Evolutionary conservation across 176 grass and related monocot genomes (phyloP), one percentile per base, ranked within the genome.

Genomic region (Lolium perenne): DNA sequence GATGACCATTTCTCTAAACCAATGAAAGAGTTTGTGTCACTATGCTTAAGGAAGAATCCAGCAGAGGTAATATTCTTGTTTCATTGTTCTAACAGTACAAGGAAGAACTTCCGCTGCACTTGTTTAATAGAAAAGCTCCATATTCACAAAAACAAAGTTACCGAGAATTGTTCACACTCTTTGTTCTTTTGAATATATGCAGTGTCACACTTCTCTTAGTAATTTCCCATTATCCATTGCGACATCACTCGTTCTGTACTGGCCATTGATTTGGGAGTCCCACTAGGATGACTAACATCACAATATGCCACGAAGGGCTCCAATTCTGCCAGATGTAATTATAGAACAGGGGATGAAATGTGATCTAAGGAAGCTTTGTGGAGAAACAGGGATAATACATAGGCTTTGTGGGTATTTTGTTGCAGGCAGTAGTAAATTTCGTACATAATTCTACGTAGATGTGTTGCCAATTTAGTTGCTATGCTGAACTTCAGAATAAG

Each of bases 21-120:
- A 14, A 95, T 99, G 86, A 99, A 99, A 70, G 97, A 99, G 87
- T 99, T 99, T 90, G 97, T 99, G 71, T 99, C 97, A 82, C 80
- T 94, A 64, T 99, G 97, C 88, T 90, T 99, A 57, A 99, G 82
- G 91, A 99, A 99, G 87, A 93, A 70, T 88, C 94, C 97, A 87
- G 80, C 88, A 63, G 97, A 99, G 97, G 97, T 99, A 90, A 83
- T 57, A 47, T 58, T 61, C 21, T 85, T 83, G 46, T 87, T 58
- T 23, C n/a, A 35, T 22, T 5, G 25, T 82, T 71, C 29, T 69
- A 4, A 5, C 55, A 35, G n/a, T 80, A 64, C 79, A 45, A 50
- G 8, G 22, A 84, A 80, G 10, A 8, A 76, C 38, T 59, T 81
- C 6, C 40, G 85, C 22, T 84, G 81, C 38, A 41, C 50, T 71